Conservation (phyloP, 1,284 basidiomycete species). For the Trametes hirsuta region DNA sequence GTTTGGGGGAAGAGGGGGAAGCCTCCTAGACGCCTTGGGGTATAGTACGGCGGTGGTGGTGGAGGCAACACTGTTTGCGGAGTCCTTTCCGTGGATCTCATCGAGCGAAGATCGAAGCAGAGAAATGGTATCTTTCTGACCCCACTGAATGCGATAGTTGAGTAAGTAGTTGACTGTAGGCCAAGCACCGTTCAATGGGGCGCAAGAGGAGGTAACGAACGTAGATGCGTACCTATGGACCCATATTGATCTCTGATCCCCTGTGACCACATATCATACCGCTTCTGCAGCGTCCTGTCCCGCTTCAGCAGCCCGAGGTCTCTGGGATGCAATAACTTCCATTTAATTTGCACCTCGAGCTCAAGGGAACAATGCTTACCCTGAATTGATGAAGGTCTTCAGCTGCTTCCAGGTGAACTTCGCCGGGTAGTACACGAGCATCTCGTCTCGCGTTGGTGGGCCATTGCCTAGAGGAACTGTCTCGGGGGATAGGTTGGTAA, state of each 20-base stretch:
- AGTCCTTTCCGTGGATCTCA: background rate
- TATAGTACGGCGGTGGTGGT: background rate
- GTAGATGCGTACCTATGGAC: constrained; percentile 54
- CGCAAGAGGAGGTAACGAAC: background rate
- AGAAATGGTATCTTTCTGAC: constrained; percentile 63
- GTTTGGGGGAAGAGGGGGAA: constrained; percentile 33
- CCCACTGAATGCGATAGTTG: constrained; percentile 73
- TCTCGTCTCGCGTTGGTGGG: constrained; percentile 67
- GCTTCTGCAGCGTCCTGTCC: constrained; percentile 64
- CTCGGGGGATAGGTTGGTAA: constrained; percentile 15
- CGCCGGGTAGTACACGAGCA: constrained; percentile 67
- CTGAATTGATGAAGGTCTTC: constrained; percentile 76
- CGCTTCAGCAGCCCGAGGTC: constrained; percentile 79
- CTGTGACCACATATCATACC: constrained; percentile 65
- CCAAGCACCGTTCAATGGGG: background rate
- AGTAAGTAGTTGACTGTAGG: constrained; percentile 65
- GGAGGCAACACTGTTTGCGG: background rate
- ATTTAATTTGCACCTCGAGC: background rate
- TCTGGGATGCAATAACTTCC: constrained; percentile 39
- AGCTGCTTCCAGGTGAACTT: constrained; percentile 77
- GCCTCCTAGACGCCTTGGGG: constrained; percentile 10
- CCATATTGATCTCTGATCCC: constrained; percentile 63
- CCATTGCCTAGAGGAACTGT: constrained; percentile 53
- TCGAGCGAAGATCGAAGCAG: constrained; percentile 42
- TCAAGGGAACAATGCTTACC: constrained; percentile 42